Evolutionary conservation across 2,329 filamentous ascomycete genomes (phyloP).

Genomic region (Malbranchea cinnamomea): DNA sequence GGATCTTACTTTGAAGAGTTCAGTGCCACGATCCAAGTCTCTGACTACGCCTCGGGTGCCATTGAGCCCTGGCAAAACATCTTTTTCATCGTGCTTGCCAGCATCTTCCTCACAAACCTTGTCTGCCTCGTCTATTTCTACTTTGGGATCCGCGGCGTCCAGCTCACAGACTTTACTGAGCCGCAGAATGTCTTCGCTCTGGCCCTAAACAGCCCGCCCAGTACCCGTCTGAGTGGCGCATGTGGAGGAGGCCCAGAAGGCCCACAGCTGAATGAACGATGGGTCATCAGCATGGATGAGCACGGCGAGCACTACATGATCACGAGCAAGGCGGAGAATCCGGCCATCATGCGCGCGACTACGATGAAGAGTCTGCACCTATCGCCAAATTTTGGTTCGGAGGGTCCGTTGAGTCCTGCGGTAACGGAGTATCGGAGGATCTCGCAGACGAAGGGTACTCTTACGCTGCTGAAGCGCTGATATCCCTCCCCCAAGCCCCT

Average conservation of each 20-base stretch:
- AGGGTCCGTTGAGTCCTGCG: conserved; percentile 15
- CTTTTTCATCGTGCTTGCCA: conserved; percentile 51
- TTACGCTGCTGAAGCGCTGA: conserved; percentile 15
- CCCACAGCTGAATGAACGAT: conserved; percentile 32
- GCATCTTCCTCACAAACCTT: conserved; percentile 53
- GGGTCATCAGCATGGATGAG: conserved; percentile 32
- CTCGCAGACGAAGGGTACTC: conserved; percentile 15
- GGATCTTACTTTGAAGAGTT: conserved; percentile 39
- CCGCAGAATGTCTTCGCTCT: conserved; percentile 60
- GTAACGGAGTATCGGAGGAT: conserved; percentile 21
- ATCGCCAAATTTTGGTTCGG: conserved; percentile 6
- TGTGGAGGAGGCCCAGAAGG: conserved; percentile 42
- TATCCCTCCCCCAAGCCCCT: too few species aligned
- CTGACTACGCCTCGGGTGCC: conserved; percentile 57
- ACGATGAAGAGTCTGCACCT: conserved; percentile 12
- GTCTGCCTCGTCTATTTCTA: conserved; percentile 51
- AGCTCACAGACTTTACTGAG: conserved; percentile 67
- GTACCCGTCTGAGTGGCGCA: conserved; percentile 35
- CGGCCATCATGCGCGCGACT: too few species aligned
- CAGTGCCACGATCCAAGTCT: conserved; percentile 46
- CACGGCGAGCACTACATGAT: conserved; percentile 40
- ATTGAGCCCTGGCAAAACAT: conserved; percentile 44
- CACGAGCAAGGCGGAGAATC: conserved; percentile 16
- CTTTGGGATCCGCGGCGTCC: conserved; percentile 36
- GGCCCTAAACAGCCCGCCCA: conserved; percentile 50